A percentile compares a stretch with the other conserved stretches of the same genome.
These are phyloP conservation scores for Thalassiosira livingstoniorum DNA, from an alignment of 352 stramenopile species.

Conservation along the genomic window DNA sequence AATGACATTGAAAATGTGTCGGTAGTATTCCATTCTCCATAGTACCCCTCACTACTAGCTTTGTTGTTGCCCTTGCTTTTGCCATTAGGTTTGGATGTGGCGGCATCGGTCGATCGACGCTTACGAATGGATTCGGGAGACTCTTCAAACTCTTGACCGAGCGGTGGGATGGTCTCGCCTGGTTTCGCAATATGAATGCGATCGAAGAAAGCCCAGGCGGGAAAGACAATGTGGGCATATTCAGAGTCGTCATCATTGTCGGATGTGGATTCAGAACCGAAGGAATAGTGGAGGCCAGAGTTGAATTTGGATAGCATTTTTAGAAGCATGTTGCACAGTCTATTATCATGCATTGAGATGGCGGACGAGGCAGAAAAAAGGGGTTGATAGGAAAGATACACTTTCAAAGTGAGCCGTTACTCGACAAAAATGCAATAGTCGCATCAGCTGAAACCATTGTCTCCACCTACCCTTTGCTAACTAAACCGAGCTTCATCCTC, in stretches of 20 bases:
- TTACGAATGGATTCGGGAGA: constrained; percentile 19
- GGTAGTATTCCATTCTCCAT: constrained; percentile 66
- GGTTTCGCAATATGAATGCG: constrained; percentile 54
- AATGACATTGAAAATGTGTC: constrained; percentile 73
- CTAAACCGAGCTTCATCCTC: constrained; percentile 68
- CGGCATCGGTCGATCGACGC: too few species aligned
- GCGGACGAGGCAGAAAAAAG: too few species aligned
- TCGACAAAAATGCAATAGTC: too few species aligned
- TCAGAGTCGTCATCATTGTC: constrained; percentile 54
- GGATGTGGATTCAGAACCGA: too few species aligned
- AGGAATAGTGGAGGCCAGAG: constrained; percentile 64
- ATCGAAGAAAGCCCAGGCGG: constrained; percentile 62
- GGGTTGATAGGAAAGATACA: too few species aligned
- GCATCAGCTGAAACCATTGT: too few species aligned
- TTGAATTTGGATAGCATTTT: constrained; percentile 56
- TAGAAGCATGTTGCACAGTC: constrained; percentile 63
- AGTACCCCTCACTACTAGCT: constrained; percentile 11
- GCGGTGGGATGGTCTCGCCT: constrained; percentile 46
- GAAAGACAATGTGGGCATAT: constrained; percentile 65
- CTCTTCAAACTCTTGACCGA: constrained; percentile 54
- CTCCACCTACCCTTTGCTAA: too few species aligned
- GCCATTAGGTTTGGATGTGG: too few species aligned
- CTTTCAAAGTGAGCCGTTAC: too few species aligned
- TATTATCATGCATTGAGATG: too few species aligned
- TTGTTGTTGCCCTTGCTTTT: too few species aligned